Percentiles rank a stretch among this genome's conserved stretches.
Evolutionary conservation across 2,329 filamentous ascomycete species (phyloP).

Genomic region (Periconia sp.): DNA sequence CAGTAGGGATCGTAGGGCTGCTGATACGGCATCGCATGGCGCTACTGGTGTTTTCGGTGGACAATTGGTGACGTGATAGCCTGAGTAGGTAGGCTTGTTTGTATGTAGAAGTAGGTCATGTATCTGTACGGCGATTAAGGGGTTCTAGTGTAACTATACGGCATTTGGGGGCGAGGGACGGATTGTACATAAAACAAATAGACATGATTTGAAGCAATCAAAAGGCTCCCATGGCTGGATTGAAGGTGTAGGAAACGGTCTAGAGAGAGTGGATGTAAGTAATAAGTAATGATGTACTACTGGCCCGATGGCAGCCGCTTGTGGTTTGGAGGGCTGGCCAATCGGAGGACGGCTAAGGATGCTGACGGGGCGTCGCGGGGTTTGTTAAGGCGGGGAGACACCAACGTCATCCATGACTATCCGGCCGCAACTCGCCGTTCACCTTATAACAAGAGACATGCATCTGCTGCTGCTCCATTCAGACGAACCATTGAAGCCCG

Average conservation of each 20-base stretch:
- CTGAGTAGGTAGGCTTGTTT: neutral
- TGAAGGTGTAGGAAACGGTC: too few relatives aligned
- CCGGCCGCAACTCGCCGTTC: neutral
- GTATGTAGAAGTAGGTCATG: neutral
- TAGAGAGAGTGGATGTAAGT: too few relatives aligned
- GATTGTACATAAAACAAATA: too few relatives aligned
- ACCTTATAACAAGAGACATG: too few relatives aligned
- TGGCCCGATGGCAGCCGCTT: neutral
- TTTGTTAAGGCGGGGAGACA: neutral
- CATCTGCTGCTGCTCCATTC: too few relatives aligned
- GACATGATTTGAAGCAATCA: too few relatives aligned
- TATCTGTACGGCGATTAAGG: constrained; percentile 1
- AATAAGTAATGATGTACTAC: too few relatives aligned
- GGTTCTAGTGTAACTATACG: neutral
- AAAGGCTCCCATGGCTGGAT: too few relatives aligned
- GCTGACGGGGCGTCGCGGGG: neutral
- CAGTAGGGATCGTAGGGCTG: constrained; percentile 77
- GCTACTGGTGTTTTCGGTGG: constrained; percentile 83
- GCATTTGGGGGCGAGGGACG: too few relatives aligned
- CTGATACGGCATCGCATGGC: constrained; percentile 86
- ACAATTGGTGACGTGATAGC: constrained; percentile 62
- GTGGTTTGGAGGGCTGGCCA: neutral
- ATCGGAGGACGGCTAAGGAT: neutral
- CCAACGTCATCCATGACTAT: neutral
- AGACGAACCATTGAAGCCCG: too few relatives aligned